Percentiles rank a stretch among this genome's conserved stretches.
Conservation (phyloP, 345 rosid genomes). For the Iberis pinnata region DNA sequence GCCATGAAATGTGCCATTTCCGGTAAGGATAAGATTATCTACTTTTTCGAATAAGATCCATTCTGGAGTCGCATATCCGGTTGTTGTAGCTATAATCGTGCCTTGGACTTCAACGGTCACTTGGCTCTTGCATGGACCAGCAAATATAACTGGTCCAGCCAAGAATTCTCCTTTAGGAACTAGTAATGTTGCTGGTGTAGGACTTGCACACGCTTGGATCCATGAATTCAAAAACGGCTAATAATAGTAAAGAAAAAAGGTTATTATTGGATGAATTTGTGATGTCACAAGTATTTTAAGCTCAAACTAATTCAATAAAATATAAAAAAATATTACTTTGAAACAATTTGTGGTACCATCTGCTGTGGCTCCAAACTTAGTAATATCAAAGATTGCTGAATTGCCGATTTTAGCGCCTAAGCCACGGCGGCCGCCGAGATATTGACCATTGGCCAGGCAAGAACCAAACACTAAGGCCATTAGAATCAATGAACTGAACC, state of each 20-base stretch:
- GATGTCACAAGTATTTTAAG: too few species aligned
- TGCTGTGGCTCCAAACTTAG: conserved; percentile 35
- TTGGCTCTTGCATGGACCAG: conserved; percentile 51
- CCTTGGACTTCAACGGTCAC: conserved; percentile 43
- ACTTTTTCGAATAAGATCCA: conserved; percentile 51
- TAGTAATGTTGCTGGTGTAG: conserved; percentile 39
- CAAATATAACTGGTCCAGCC: conserved; percentile 38
- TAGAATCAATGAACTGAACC: conserved; percentile 22
- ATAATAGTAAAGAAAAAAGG: too few species aligned
- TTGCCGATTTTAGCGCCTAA: conserved; percentile 22
- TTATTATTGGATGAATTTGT: too few species aligned
- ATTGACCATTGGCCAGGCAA: conserved; percentile 37
- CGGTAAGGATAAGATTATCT: conserved; percentile 37
- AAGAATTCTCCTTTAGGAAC: conserved; percentile 43
- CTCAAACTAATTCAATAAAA: too few species aligned
- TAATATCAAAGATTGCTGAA: conserved; percentile 35
- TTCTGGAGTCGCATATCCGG: conserved; percentile 22
- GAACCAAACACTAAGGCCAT: conserved; percentile 32
- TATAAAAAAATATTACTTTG: too few species aligned
- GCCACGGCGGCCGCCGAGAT: conserved; percentile 27
- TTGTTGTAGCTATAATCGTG: conserved; percentile 34
- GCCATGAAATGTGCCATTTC: conserved; percentile 58
- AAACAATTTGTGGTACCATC: conserved; percentile 36
- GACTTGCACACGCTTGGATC: conserved; percentile 41
- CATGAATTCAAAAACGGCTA: conserved; percentile 52